Conservation (phyloP, 352 stramenopile species). For the Thalassiosira pacifica region DNA sequence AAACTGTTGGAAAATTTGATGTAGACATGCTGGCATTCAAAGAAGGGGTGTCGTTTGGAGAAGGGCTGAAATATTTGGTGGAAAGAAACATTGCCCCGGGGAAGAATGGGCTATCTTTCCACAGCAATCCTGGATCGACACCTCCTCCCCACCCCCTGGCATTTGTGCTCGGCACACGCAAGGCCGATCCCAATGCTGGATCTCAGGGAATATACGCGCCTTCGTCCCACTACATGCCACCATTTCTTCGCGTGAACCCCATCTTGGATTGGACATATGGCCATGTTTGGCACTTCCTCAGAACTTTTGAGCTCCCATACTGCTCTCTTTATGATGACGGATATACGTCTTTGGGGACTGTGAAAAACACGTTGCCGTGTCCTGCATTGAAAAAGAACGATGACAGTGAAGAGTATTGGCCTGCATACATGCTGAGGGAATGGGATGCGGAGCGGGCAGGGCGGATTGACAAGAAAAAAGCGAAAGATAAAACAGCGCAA, state of each 20-base stretch:
- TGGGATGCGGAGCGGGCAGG: constrained; percentile 88
- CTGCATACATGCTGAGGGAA: constrained; percentile 89
- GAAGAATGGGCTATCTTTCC: constrained; percentile 36
- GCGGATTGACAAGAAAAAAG: constrained; percentile 69
- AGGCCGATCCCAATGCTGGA: constrained; percentile 92
- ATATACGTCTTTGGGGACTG: constrained; percentile 93
- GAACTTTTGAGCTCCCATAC: constrained; percentile 79
- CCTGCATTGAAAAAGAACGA: constrained; percentile 86
- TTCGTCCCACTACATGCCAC: constrained; percentile 90
- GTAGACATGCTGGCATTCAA: constrained; percentile 88
- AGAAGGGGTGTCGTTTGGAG: constrained; percentile 88
- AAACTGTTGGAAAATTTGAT: constrained; percentile 83
- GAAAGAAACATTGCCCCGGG: constrained; percentile 59
- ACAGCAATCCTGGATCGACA: background rate
- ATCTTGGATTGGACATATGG: constrained; percentile 96
- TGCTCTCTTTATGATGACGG: constrained; percentile 85
- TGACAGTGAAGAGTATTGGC: constrained; percentile 78
- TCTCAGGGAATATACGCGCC: constrained; percentile 86
- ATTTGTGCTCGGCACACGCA: constrained; percentile 85
- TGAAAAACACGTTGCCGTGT: constrained; percentile 95
- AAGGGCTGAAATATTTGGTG: constrained; percentile 90
- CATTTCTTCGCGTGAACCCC: constrained; percentile 98
- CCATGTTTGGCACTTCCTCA: constrained; percentile 93
- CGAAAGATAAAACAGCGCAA: constrained; percentile 6
- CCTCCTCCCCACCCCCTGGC: constrained; percentile 80